Evolutionary conservation across 495 filamentous ascomycete genomes (phyloP).

Genomic region (Chaetomium fimeti): DNA sequence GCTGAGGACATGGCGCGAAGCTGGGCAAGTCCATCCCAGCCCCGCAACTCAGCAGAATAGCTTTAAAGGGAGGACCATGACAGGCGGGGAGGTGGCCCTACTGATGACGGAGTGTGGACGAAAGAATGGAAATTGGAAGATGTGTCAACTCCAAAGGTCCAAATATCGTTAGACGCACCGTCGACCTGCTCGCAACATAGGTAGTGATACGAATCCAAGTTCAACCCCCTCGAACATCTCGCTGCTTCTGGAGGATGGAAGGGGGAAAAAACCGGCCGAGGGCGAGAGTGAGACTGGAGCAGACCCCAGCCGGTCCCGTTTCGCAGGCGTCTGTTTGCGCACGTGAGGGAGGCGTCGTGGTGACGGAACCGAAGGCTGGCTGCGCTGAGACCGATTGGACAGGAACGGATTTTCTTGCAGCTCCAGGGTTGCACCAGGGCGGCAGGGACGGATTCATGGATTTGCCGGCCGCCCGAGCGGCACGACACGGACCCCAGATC

Average conservation of each 20-base stretch:
- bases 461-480: slow-evolving; percentile 8
- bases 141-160: no score
- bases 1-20: slow-evolving; percentile 21
- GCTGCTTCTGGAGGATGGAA: background rate
- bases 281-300: background rate
- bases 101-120: no score
- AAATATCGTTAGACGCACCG: no score
- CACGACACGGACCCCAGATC: slow-evolving; percentile 5
- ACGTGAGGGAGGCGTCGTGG: background rate
- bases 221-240: background rate
- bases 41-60: background rate
- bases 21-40: background rate
- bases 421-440: background rate
- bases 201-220: no score
- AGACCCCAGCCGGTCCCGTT: background rate
- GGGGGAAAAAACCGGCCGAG: background rate
- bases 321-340: background rate
- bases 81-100: background rate
- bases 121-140: no score
- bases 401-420: background rate
- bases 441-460: slow-evolving; percentile 8
- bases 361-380: background rate
- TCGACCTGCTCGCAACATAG: no score
- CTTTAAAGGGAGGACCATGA: background rate
- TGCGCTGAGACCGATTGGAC: slow-evolving; percentile 9